Percentiles rank a stretch among this genome's conserved stretches.
phyloP scores from a whole-genome alignment of 345 rosid genomes.

The Ceriops tagal region DNA sequence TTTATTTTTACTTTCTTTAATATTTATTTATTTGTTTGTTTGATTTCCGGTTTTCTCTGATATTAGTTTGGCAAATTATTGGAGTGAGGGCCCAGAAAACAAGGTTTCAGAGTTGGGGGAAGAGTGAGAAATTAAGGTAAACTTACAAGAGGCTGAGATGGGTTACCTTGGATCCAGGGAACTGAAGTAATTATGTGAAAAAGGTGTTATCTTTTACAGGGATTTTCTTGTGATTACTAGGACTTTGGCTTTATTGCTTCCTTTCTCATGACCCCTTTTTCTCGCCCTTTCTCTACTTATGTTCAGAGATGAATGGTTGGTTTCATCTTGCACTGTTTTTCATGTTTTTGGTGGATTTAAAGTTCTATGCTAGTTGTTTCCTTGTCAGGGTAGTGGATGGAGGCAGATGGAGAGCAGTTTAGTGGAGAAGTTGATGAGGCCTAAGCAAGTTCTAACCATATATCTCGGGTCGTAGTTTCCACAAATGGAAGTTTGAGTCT shows the following conservation, averaged over 20 bases:
- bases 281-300: constrained; percentile 23
- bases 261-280: constrained; percentile 46
- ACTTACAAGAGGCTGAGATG: constrained; percentile 42
- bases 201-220: constrained; percentile 32
- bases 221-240: constrained; percentile 52
- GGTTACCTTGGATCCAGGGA: constrained; percentile 72
- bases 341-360: constrained; percentile 27
- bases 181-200: constrained; percentile 33
- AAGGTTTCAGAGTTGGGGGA: background rate
- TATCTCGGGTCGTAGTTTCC: constrained; percentile 23
- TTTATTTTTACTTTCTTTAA: constrained; percentile 1
- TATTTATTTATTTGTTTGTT: constrained; percentile 1
- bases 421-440: constrained; percentile 26
- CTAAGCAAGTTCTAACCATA: constrained; percentile 15
- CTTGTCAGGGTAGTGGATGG: constrained; percentile 39
- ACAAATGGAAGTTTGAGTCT: constrained; percentile 36
- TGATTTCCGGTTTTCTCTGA: constrained; percentile 6
- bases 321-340: constrained; percentile 8
- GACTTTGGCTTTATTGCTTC: constrained; percentile 36
- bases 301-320: constrained; percentile 32
- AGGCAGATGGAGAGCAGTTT: constrained; percentile 39
- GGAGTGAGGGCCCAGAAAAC: constrained; percentile 4
- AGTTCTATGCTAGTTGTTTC: constrained; percentile 19
- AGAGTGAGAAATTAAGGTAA: constrained; percentile 18
- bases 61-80: constrained; percentile 20